Conservation (phyloP, 208 protist genomes). For the Wallacemonas sp. region DNA sequence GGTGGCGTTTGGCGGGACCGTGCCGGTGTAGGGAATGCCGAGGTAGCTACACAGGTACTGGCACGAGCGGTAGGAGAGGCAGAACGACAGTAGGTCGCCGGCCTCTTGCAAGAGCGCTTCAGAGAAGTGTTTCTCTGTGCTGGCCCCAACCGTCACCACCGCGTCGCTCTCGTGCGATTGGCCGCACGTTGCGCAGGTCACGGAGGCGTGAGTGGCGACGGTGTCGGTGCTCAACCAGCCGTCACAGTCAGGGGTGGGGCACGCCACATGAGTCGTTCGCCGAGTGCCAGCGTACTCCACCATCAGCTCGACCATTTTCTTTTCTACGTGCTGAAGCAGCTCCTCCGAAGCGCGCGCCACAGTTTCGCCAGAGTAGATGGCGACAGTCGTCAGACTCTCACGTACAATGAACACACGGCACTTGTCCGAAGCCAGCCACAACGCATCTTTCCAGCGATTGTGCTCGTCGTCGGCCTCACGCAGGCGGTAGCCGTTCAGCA, state of each 20-base stretch:
- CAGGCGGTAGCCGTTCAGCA: conserved; percentile 62
- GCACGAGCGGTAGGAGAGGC: conserved; percentile 43
- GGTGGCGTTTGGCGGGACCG: conserved; percentile 9
- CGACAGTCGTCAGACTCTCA: conserved; percentile 53
- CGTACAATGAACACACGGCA: conserved; percentile 80
- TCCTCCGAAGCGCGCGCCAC: conserved; percentile 40
- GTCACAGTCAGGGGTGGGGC: conserved; percentile 58
- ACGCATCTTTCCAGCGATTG: conserved; percentile 81
- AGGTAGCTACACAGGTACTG: conserved; percentile 64
- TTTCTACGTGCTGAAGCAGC: conserved; percentile 62
- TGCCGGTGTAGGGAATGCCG: conserved; percentile 44
- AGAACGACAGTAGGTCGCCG: conserved; percentile 59
- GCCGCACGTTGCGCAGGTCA: conserved; percentile 57
- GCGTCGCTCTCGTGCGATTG: conserved; percentile 45
- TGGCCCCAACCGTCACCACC: conserved; percentile 35
- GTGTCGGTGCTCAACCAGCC: conserved; percentile 58
- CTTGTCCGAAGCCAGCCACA: conserved; percentile 68
- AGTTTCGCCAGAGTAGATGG: conserved; percentile 60
- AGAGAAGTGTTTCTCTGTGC: conserved; percentile 31
- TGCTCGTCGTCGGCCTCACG: conserved; percentile 79
- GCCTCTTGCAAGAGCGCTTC: conserved; percentile 49
- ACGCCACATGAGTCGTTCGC: conserved; percentile 53
- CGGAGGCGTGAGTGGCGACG: conserved; percentile 33
- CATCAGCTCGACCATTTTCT: conserved; percentile 46
- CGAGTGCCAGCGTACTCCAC: conserved; percentile 70